Conservation (phyloP, 2,329 filamentous ascomycete genomes). For the Verticillium dahliae region DNA sequence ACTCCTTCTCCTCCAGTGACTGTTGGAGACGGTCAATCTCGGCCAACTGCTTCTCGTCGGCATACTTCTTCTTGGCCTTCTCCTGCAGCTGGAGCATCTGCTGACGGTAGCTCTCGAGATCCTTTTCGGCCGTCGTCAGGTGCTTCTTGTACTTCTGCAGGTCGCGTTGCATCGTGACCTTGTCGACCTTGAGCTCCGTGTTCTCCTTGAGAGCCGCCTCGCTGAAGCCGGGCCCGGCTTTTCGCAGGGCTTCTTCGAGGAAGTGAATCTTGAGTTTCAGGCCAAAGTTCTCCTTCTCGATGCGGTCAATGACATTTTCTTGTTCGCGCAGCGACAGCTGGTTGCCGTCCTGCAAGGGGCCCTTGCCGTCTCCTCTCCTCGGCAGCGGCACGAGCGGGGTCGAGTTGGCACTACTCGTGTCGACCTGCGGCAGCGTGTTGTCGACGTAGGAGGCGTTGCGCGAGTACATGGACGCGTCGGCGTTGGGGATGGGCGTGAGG, state of each 20-base stretch:
- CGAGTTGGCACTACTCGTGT: constrained; percentile 73
- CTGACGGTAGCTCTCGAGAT: constrained; percentile 75
- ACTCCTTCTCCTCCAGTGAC: constrained; percentile 50
- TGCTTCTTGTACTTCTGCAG: constrained; percentile 81
- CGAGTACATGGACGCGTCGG: constrained; percentile 68
- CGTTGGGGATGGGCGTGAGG: constrained; percentile 66
- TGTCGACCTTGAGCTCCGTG: constrained; percentile 89
- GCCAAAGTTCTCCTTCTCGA: constrained; percentile 97
- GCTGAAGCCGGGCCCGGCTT: constrained; percentile 83
- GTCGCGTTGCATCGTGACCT: constrained; percentile 83
- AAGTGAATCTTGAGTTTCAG: constrained; percentile 97
- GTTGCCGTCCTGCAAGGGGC: constrained; percentile 76
- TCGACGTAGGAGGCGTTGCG: constrained; percentile 59
- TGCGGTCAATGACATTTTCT: constrained; percentile 89
- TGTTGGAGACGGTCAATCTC: constrained; percentile 54
- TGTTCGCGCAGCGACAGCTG: constrained; percentile 89
- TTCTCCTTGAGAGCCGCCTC: constrained; percentile 89
- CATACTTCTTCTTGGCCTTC: constrained; percentile 68
- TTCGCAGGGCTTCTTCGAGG: constrained; percentile 81
- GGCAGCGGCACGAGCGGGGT: constrained; percentile 72
- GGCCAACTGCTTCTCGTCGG: constrained; percentile 60
- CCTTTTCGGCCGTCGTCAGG: constrained; percentile 73
- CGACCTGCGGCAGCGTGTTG: constrained; percentile 67
- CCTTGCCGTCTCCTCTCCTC: constrained; percentile 55
- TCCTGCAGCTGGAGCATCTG: constrained; percentile 81